Evolutionary conservation across 164 flowering plant genomes (phyloP).

Genomic region (Taxillus chinensis): DNA sequence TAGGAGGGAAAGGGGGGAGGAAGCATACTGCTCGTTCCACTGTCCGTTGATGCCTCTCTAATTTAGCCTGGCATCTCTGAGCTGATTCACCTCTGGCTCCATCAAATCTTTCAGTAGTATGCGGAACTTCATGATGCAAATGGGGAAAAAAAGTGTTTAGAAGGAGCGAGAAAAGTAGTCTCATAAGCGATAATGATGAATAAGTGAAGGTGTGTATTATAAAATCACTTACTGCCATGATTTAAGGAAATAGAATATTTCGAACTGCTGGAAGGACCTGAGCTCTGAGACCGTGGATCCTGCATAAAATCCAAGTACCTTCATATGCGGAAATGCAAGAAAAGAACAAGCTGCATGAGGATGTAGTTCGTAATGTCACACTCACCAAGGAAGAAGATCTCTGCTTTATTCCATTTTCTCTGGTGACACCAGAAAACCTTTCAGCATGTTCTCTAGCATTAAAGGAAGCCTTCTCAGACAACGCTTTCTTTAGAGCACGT

Average conservation of each 20-base stretch:
- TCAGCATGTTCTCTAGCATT: conserved; percentile 32
- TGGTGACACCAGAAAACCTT: conserved; percentile 15
- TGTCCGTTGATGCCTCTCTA: conserved; percentile 43
- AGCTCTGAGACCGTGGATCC: conserved; percentile 25
- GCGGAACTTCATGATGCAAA: conserved; percentile 9
- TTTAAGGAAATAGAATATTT: conserved; percentile 27
- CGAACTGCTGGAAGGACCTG: conserved; percentile 25
- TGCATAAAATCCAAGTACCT: conserved; percentile 13
- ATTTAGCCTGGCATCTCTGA: conserved; percentile 38
- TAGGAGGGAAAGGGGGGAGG: background rate
- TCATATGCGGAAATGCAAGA: background rate
- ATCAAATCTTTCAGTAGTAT: conserved; percentile 19
- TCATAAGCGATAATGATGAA: background rate
- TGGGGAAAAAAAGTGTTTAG: conserved; percentile 1
- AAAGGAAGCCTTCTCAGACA: conserved; percentile 42
- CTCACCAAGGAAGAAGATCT: conserved; percentile 29
- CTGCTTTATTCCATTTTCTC: conserved; percentile 14
- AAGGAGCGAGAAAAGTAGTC: background rate
- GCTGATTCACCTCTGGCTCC: conserved; percentile 33
- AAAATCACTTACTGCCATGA: conserved; percentile 24
- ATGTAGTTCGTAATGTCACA: conserved; percentile 2
- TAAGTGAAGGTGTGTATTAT: conserved; percentile 1
- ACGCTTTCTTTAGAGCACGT: conserved; percentile 72
- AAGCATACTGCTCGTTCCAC: conserved; percentile 49
- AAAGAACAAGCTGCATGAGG: background rate